phyloP scores from a whole-genome alignment of 345 rosid genomes.

The Psidium friedrichsthalianum region DNA sequence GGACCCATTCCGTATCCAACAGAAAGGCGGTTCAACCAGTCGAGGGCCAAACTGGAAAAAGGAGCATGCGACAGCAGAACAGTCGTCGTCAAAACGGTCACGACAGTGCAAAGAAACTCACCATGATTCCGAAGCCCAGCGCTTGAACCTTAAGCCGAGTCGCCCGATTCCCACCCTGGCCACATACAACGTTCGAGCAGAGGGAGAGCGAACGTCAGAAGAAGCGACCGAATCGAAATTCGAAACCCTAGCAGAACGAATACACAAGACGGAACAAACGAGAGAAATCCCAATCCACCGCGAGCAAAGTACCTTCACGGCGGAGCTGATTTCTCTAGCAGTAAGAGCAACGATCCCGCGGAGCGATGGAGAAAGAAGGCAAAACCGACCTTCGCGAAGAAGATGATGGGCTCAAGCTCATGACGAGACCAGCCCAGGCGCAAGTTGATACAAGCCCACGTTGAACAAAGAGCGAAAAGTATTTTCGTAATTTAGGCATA shows the following conservation, averaged over 20 bases:
- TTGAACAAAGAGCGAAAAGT: neutral
- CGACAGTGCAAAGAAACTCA: neutral
- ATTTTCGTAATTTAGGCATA: neutral
- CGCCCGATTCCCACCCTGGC: neutral
- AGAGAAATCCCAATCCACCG: neutral
- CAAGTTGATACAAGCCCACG: neutral
- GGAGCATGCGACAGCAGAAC: neutral
- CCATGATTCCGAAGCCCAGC: neutral
- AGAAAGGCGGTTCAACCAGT: neutral
- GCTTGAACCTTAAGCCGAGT: neutral
- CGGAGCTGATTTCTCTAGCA: neutral
- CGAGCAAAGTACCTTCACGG: neutral
- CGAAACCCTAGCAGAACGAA: neutral
- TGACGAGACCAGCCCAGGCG: neutral
- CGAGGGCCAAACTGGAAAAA: neutral
- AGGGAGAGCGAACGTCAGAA: neutral
- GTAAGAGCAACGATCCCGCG: neutral
- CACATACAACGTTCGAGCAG: neutral
- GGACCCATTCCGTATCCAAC: neutral
- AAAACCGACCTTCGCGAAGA: neutral
- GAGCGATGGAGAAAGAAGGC: rapidly evolving
- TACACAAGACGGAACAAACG: neutral
- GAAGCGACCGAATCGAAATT: neutral
- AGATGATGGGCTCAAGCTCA: neutral
- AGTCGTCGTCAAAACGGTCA: neutral